Evolutionary conservation across 225 moss, liverwort and hornwort genomes (phyloP).

Genomic region (Pleurozium schreberi): DNA sequence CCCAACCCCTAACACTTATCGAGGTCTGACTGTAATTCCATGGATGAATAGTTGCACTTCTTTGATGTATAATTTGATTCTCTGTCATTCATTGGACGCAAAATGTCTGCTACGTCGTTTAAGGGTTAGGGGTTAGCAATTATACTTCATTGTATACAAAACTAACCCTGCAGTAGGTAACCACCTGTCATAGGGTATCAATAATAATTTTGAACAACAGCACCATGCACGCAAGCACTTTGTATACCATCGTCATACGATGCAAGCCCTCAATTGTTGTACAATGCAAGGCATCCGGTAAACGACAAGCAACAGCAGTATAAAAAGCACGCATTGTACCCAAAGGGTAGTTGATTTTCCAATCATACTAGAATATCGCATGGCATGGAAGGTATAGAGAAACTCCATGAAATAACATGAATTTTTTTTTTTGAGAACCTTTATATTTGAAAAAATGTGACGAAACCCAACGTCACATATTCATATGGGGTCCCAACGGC

Average conservation of each 20-base stretch:
- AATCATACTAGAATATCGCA: not conserved
- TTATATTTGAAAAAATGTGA: not conserved
- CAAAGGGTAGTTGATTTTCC: not conserved
- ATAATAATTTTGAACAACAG: not conserved
- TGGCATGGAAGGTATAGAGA: not conserved
- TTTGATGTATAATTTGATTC: too few species aligned
- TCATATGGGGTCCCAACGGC: too few species aligned
- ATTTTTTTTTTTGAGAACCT: too few species aligned
- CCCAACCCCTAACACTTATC: too few species aligned
- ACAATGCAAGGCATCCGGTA: too few species aligned
- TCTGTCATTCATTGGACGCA: too few species aligned
- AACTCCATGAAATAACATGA: not conserved
- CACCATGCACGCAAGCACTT: not conserved
- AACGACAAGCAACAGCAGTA: not conserved
- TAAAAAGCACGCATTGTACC: not conserved
- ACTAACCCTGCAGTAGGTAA: not conserved
- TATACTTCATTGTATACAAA: not conserved
- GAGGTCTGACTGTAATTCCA: too few species aligned
- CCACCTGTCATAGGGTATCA: not conserved
- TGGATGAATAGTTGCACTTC: too few species aligned
- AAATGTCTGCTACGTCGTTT: too few species aligned
- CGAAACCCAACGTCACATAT: not conserved
- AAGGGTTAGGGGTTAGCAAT: not conserved
- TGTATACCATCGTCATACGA: not conserved
- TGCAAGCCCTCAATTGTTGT: too few species aligned